A percentile compares a stretch with the other conserved stretches of the same genome.
These are phyloP conservation scores for Oidiodendron maius DNA, from an alignment of 495 filamentous ascomycete genomes.

Conservation along the genomic window DNA sequence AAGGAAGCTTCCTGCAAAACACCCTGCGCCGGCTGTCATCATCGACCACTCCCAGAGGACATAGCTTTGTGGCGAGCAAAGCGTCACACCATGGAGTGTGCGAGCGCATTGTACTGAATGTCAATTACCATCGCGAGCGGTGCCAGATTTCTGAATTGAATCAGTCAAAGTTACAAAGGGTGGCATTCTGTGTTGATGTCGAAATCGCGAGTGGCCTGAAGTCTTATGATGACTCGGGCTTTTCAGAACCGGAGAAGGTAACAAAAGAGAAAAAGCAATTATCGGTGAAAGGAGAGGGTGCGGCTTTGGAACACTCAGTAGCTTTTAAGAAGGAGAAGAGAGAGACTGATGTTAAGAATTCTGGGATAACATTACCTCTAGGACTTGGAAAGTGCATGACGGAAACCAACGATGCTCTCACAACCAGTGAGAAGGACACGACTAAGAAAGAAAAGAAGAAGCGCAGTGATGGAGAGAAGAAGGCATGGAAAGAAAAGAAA, in stretches of 20 bases:
- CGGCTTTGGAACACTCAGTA: constrained; percentile 58
- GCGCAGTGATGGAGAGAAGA: constrained; percentile 79
- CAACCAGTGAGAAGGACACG: constrained; percentile 38
- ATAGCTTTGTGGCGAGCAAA: constrained; percentile 29
- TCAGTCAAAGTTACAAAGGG: constrained; percentile 71
- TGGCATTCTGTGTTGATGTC: constrained; percentile 95
- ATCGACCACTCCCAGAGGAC: constrained; percentile 38
- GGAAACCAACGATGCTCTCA: constrained; percentile 28
- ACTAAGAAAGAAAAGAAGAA: constrained; percentile 89
- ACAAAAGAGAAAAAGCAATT: constrained; percentile 53
- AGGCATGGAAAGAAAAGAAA: constrained; percentile 79
- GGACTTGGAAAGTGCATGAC: constrained; percentile 28
- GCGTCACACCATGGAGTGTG: constrained; percentile 53
- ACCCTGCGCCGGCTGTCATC: constrained; percentile 78
- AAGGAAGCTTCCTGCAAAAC: constrained; percentile 71
- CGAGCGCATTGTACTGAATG: constrained; percentile 75
- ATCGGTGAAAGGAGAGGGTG: constrained; percentile 64
- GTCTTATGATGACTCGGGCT: constrained; percentile 41
- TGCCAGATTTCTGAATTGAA: constrained; percentile 76
- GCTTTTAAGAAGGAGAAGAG: constrained; percentile 54
- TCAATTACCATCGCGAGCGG: constrained; percentile 72
- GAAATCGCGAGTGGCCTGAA: constrained; percentile 72
- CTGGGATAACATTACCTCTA: constrained; percentile 25
- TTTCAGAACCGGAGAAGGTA: constrained; percentile 18
- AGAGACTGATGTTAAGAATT: constrained; percentile 34